These are phyloP conservation scores for Verticillium alfalfae DNA, from an alignment of 2,329 filamentous ascomycete species.

Conservation along the genomic window DNA sequence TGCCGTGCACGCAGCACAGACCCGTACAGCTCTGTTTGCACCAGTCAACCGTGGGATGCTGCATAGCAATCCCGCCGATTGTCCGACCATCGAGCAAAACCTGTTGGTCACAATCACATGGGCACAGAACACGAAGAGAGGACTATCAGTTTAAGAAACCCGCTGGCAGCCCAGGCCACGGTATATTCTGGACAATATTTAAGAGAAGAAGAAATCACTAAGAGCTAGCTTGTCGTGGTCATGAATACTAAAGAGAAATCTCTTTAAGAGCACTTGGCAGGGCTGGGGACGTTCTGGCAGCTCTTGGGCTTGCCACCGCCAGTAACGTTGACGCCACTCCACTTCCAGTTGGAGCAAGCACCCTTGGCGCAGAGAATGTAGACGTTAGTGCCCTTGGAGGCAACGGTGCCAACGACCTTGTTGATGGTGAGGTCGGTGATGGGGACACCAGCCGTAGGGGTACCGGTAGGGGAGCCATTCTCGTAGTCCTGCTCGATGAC, in stretches of 20 bases:
- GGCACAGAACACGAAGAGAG: neutral
- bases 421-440: slow-evolving; percentile 43
- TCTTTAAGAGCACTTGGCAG: slow-evolving; percentile 7
- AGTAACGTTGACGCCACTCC: slow-evolving; percentile 40
- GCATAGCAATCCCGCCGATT: neutral
- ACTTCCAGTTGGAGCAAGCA: slow-evolving; percentile 47
- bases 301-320: slow-evolving; percentile 36
- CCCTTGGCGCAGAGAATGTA: slow-evolving; percentile 50
- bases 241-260: neutral
- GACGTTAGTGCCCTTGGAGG: slow-evolving; percentile 30
- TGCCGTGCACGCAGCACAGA: neutral
- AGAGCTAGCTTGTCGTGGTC: neutral
- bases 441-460: slow-evolving; percentile 41
- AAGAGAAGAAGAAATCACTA: neutral
- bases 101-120: neutral
- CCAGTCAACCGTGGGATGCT: neutral
- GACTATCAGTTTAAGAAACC: neutral
- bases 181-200: neutral
- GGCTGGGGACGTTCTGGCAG: slow-evolving; percentile 20
- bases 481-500: slow-evolving; percentile 40
- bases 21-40: neutral
- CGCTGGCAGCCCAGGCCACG: neutral
- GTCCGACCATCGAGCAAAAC: neutral
- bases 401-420: slow-evolving; percentile 37
- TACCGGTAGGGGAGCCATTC: slow-evolving; percentile 37